Evolutionary conservation across 2,329 filamentous ascomycete species (phyloP), one percentile per base, ranked within the genome.

Genomic region (Coniella lustricola): DNA sequence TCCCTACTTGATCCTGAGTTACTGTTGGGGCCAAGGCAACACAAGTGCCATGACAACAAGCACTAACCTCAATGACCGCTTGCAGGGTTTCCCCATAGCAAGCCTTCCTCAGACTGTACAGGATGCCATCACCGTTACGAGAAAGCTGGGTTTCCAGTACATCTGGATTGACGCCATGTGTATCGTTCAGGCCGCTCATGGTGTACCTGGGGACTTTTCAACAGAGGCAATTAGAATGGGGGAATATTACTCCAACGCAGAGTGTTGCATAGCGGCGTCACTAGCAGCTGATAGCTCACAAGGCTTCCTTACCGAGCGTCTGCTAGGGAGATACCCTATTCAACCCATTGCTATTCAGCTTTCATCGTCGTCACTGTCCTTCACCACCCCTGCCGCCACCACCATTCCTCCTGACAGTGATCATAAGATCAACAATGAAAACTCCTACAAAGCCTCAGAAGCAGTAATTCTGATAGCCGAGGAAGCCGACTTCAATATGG

Each of bases 121-220:
- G 12, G 48, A 50, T 9, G 48, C 42, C 16, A 34, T 50, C 3
- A 8, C 4, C 18, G 29, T 38, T 14, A 46, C 43, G 8, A 39
- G 20, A 12, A 34, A 16, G 12, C 36, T 50, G 7, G 35, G n/a
- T n/a, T 29, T 50, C 1, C 29, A 39, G n/a, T 46, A 41, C n/a
- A 18, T 50, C 16, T 50, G 48, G 48, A 46, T 50, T 35, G 48
- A 50, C 32, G 45, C 36, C 18, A 16, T 50, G 3, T 50, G 48
- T 7, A 50, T 50, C 10, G 14, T 60, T 53, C 60, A 50, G 20
- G 12, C 41, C 16, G 4, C 1, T 8, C 13, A 13, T 21, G 35
- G 40, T 16, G 20, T 37, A 7, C 12, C 37, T 12, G 5, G 18
- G 32, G 46, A 48, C 22, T 48, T 39, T 39, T 34, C 22, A 20